These are phyloP conservation scores for Suillus brevipes DNA, from an alignment of 768 basidiomycete species.

Conservation along the genomic window DNA sequence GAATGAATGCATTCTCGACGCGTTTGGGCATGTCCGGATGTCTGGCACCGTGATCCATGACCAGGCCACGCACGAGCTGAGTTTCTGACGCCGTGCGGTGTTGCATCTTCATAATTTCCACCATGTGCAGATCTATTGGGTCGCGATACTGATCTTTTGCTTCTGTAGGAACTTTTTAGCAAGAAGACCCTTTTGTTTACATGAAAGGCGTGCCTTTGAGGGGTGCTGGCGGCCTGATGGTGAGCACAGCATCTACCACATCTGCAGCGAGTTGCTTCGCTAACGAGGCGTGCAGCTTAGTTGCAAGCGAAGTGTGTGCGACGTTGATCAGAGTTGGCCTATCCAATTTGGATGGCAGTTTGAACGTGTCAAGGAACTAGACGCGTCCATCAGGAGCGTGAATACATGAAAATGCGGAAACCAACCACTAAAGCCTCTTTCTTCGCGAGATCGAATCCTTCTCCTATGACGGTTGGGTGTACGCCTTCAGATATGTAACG, in stretches of 20 bases:
- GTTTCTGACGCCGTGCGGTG: slow-evolving; percentile 98
- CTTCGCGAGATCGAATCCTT: slow-evolving; percentile 97
- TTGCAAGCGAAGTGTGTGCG: slow-evolving; percentile 92
- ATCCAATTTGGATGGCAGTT: slow-evolving; percentile 74
- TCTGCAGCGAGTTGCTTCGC: slow-evolving; percentile 88
- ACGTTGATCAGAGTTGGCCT: slow-evolving; percentile 91
- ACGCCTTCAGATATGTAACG: slow-evolving; percentile 97
- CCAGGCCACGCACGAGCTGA: slow-evolving; percentile 90
- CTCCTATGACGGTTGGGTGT: slow-evolving; percentile 92
- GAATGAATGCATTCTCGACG: slow-evolving; percentile 92
- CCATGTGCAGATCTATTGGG: slow-evolving; percentile 98
- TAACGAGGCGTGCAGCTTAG: slow-evolving; percentile 81
- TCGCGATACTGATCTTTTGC: slow-evolving; percentile 71
- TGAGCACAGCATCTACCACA: slow-evolving; percentile 92
- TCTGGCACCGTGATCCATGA: slow-evolving; percentile 94
- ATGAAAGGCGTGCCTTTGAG: slow-evolving; percentile 48
- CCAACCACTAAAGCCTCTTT: slow-evolving; percentile 87
- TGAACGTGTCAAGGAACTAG: slow-evolving; percentile 93
- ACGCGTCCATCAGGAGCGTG: slow-evolving; percentile 23
- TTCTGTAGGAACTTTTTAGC: slow-evolving; percentile 41
- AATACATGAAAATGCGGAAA: slow-evolving; percentile 23
- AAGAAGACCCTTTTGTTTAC: slow-evolving; percentile 26
- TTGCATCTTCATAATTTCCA: slow-evolving; percentile 99
- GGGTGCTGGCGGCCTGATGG: slow-evolving; percentile 75
- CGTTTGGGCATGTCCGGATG: slow-evolving; percentile 99